Evolutionary conservation across 1,284 basidiomycete species (phyloP).

Genomic region (Heliocybe sulcata): DNA sequence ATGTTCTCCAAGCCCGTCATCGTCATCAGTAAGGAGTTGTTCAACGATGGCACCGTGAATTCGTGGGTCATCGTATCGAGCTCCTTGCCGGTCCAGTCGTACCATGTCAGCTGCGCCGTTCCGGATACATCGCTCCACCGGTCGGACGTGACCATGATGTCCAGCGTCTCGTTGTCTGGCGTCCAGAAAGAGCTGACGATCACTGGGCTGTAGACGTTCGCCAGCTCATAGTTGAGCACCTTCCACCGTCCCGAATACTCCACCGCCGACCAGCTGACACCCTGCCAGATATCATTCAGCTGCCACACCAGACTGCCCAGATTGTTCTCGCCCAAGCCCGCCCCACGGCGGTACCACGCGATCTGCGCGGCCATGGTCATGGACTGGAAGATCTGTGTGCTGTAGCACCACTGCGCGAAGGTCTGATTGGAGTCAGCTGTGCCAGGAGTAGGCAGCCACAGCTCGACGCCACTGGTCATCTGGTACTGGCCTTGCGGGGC

Average conservation of each 20-base stretch:
- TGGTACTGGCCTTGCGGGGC: conserved; percentile 46
- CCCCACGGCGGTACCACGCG: conserved; percentile 51
- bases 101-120: conserved; percentile 47
- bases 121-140: conserved; percentile 42
- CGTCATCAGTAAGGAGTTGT: conserved; percentile 39
- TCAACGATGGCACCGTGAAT: conserved; percentile 40
- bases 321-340: conserved; percentile 50
- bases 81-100: conserved; percentile 43
- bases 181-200: conserved; percentile 51
- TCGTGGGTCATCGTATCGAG: conserved; percentile 29
- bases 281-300: conserved; percentile 65
- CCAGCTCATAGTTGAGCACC: conserved; percentile 46
- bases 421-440: conserved; percentile 46
- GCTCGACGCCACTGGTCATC: conserved; percentile 43
- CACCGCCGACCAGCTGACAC: conserved; percentile 50
- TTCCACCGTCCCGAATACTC: conserved; percentile 63
- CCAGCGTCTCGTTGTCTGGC: conserved; percentile 36
- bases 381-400: conserved; percentile 49
- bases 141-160: conserved; percentile 45
- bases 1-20: conserved; percentile 33
- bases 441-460: conserved; percentile 47
- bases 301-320: conserved; percentile 58
- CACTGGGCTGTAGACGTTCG: conserved; percentile 39
- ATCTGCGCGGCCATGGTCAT: conserved; percentile 56
- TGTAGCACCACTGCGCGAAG: conserved; percentile 56